Evolutionary conservation across 306 rosid genomes (phyloP).

Genomic region (Ormosia emarginata): DNA sequence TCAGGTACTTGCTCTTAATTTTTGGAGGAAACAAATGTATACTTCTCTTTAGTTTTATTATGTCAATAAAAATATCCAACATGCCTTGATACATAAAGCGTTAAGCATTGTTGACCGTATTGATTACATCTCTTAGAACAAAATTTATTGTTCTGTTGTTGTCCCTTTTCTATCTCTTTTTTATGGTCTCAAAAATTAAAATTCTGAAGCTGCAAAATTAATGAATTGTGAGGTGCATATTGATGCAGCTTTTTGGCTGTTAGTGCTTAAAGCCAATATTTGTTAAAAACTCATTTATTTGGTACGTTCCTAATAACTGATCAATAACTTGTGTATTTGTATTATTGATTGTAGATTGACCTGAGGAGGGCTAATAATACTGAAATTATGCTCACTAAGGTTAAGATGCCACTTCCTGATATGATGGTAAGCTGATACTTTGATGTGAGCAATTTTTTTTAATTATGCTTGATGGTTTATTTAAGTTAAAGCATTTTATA

Average conservation of each 20-base stretch:
- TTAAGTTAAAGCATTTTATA: not conserved
- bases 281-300: slow-evolving; percentile 10
- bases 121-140: not conserved
- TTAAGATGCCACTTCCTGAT: slow-evolving; percentile 98
- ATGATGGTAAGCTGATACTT: slow-evolving; percentile 80
- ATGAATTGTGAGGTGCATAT: slow-evolving; percentile 10
- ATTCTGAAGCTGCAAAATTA: not conserved
- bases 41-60: slow-evolving; percentile 19
- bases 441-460: not conserved
- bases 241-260: slow-evolving; percentile 21
- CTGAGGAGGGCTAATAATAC: slow-evolving; percentile 95
- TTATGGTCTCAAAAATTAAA: not conserved
- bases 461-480: not conserved
- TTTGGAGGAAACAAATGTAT: slow-evolving; percentile 6
- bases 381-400: slow-evolving; percentile 99
- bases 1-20: not conserved
- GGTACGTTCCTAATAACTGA: slow-evolving; percentile 18
- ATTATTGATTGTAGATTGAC: slow-evolving; percentile 62
- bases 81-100: not conserved
- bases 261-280: slow-evolving; percentile 11
- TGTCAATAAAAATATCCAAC: not conserved
- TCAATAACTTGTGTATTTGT: slow-evolving; percentile 9
- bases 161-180: not conserved
- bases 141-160: not conserved
- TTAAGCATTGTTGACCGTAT: not conserved